These are phyloP conservation scores for Dalechampia spathulata DNA, from an alignment of 441 rosid genomes.

Conservation along the genomic window DNA sequence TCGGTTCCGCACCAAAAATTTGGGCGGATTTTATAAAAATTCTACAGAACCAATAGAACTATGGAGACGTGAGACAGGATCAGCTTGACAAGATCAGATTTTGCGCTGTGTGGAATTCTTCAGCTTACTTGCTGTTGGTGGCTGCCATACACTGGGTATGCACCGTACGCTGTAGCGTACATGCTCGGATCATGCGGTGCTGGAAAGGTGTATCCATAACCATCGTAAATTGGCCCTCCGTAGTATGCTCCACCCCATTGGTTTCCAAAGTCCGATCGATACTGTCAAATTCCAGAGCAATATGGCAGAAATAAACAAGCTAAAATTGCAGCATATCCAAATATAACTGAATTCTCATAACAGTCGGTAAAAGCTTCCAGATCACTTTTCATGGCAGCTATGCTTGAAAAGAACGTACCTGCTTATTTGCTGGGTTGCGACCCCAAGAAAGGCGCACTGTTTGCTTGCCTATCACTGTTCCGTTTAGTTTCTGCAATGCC, in stretches of 20 bases:
- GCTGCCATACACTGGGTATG: conserved; percentile 72
- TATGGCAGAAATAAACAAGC: neutral
- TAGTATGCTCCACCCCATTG: conserved; percentile 70
- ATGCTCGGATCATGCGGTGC: conserved; percentile 65
- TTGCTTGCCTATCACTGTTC: conserved; percentile 77
- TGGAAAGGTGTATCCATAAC: conserved; percentile 64
- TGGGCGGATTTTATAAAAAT: conserved; percentile 34
- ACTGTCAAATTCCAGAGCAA: conserved; percentile 35
- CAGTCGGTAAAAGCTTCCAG: too few species aligned
- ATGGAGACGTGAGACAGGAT: too few species aligned
- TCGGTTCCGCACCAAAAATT: conserved; percentile 48
- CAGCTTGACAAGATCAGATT: conserved; percentile 26
- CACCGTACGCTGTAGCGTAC: conserved; percentile 62
- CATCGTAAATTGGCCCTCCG: conserved; percentile 68
- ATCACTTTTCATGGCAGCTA: too few species aligned
- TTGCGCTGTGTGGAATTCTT: conserved; percentile 23
- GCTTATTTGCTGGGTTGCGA: conserved; percentile 72
- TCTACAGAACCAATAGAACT: conserved; percentile 35
- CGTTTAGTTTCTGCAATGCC: conserved; percentile 67
- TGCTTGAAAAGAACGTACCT: too few species aligned
- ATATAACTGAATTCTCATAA: neutral
- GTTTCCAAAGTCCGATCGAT: conserved; percentile 54
- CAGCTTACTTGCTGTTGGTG: conserved; percentile 96
- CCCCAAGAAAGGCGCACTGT: conserved; percentile 97
- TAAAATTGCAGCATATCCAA: neutral